Conservation (phyloP, 192 early-diverging fungal genomes). For the Chytriomyces sp. region DNA sequence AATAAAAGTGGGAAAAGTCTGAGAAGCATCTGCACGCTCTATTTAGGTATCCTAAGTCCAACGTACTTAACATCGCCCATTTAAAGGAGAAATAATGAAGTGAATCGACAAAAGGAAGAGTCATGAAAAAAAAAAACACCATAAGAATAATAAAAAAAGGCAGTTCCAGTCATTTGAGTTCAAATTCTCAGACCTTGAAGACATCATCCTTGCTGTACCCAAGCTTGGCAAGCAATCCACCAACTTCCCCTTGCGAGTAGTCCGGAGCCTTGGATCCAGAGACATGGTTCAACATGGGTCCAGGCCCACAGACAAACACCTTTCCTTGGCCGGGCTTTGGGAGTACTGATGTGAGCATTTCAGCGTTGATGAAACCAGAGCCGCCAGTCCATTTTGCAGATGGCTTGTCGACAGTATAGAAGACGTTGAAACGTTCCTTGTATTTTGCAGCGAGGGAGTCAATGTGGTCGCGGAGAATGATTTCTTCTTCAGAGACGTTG, state of each 20-base stretch:
- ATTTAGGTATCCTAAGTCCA: too few relatives aligned
- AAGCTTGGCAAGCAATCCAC: slow-evolving; percentile 52
- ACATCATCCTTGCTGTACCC: slow-evolving; percentile 44
- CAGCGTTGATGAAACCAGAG: slow-evolving; percentile 75
- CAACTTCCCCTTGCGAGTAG: slow-evolving; percentile 59
- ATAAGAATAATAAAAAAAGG: too few relatives aligned
- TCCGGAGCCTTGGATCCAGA: slow-evolving; percentile 83
- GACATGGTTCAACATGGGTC: slow-evolving; percentile 68
- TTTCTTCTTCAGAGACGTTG: slow-evolving; percentile 89
- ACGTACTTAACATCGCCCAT: too few relatives aligned
- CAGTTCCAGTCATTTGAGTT: too few relatives aligned
- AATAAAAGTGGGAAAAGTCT: too few relatives aligned
- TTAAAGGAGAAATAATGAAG: too few relatives aligned
- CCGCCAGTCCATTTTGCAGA: slow-evolving; percentile 69
- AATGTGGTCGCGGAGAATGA: slow-evolving; percentile 71
- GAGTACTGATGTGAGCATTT: slow-evolving; percentile 71
- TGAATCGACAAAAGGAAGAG: too few relatives aligned
- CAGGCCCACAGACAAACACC: slow-evolving; percentile 68
- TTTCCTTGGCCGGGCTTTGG: slow-evolving; percentile 63
- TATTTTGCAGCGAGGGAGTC: slow-evolving; percentile 60
- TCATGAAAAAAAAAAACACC: too few relatives aligned
- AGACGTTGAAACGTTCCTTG: slow-evolving; percentile 69
- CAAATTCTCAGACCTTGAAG: slow-evolving; percentile 25
- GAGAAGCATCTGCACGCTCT: too few relatives aligned
- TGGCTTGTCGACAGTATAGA: slow-evolving; percentile 69